Evolutionary conservation across 2,329 filamentous ascomycete genomes (phyloP), one percentile per base, ranked within the genome.

Genomic region (Microcyclospora tardicrescens): DNA sequence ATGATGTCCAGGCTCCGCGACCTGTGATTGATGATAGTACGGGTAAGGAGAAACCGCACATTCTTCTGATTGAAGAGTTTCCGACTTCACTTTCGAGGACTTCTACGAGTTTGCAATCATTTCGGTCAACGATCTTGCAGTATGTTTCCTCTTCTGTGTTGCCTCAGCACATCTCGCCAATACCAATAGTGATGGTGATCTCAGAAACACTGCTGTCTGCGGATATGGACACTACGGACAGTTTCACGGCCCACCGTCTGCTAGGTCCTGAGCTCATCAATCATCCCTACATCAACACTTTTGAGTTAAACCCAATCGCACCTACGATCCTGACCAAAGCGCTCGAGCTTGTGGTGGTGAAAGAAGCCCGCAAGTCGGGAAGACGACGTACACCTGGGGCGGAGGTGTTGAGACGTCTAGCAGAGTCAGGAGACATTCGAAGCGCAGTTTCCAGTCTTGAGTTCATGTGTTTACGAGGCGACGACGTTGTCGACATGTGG

Each of bases 231-330:
- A 78, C 82, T 9, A 78, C 84, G 10, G 87, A 96, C 55, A 95
- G 84, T 59, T 86, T 96, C 53, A 98, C 91, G 1, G 85, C 85
- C 0, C 84, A 96, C 63, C 77, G 87, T 16, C 65, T 98, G 13
- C 73, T 98, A 2, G 91, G 93, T 0, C 80, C 86, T 0, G 83
- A 91, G 46, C 82, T 98, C 33, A 69, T 85, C 11, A 77, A 81
- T 32, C 86, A 96, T 59, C 79, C 84, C 0, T 79, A 79, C 11
- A 78, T 85, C 2, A 77, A 75, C 8, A 68, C 83, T 5, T 84
- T 98, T 46, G 87, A 94, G 47, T 98, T 96, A 63, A 98, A 98
- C 53, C 74, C 82, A 10, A 80, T 98, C 43, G 91, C 91, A 0
- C 79, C 85, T 0, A 91, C 89, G 0, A 74, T 89, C 32, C 73